phyloP scores from a whole-genome alignment of 1,139 yeast genomes.

The Pichia sp. region DNA sequence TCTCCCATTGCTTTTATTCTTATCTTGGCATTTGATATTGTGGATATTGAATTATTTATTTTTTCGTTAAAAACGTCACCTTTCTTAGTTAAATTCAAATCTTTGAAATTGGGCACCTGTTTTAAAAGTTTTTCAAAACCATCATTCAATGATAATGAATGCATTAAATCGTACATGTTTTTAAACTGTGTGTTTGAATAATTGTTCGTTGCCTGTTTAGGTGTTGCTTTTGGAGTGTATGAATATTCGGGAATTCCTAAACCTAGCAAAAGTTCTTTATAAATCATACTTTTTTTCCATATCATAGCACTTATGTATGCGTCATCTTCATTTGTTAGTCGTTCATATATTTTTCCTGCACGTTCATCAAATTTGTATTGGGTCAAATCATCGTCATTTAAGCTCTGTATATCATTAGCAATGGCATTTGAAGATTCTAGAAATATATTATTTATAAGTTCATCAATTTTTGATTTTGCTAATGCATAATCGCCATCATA shows the following conservation, averaged over 20 bases:
- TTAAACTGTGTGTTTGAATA: constrained; percentile 4
- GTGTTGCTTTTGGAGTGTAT: constrained; percentile 9
- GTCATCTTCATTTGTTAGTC: constrained; percentile 23
- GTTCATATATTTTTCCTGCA: constrained; percentile 19
- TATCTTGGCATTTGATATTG: constrained; percentile 18
- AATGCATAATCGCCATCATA: constrained; percentile 10
- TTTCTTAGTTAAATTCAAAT: constrained; percentile 8
- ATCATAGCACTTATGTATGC: constrained; percentile 18
- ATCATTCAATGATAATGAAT: constrained; percentile 5
- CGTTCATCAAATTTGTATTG: constrained; percentile 20
- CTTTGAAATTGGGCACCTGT: constrained; percentile 17
- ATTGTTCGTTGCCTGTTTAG: neutral
- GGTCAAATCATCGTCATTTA: neutral
- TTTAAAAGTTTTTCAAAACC: constrained; percentile 7
- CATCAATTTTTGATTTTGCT: neutral
- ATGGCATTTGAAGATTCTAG: neutral
- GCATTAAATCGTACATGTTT: constrained; percentile 14
- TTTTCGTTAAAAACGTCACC: constrained; percentile 7
- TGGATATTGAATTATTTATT: constrained; percentile 15
- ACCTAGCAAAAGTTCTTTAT: constrained; percentile 25
- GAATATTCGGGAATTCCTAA: constrained; percentile 28
- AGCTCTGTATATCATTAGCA: constrained; percentile 10
- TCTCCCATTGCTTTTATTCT: constrained; percentile 6
- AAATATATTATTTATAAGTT: constrained; percentile 4
- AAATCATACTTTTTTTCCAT: constrained; percentile 28